Base-by-base conservation (phyloP, 2,329 filamentous ascomycete species). In the Aureobasidium sp. region DNA sequence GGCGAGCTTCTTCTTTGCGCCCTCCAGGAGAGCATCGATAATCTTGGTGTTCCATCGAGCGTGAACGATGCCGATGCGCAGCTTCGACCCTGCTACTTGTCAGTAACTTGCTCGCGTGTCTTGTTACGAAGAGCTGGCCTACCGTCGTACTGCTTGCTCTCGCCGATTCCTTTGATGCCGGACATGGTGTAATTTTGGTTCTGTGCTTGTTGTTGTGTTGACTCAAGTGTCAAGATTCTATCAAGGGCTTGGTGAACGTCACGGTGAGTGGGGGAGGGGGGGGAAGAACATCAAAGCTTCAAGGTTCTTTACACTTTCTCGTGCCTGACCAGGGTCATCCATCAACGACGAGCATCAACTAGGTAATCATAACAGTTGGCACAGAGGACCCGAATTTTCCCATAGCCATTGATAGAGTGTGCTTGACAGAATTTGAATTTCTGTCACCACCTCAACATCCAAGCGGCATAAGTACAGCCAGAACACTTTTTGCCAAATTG, bases 1-100 rank as follows among this genome's bases (percentile, higher is more conserved):
- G 37, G 87, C 78, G 61, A 99, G 85, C 72, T 87, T 87, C 69
- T 87, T 87, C 76, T 88, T 90, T 49, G 90, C 85, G 66, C 94
- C 94, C 58, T 83, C 80, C 64, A 99, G 82, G 62, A 99, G 85
- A 59, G 91, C 86, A 63, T 89, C 86, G 75, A 97, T 96, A 73
- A 99, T 90, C 67, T 82, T 83, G 67, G 82, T 82, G 79, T 99
- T 99, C 94, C 94, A 99, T 70, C 94, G 87, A 63, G 93, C 93
- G 78, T 97, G 94, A 63, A 99, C 84, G 72, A 99, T 97, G 72
- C 89, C 93, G 73, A 99, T 87, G 72, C 94, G 90, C 66, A 99
- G 84, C 70, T 79, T 81, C 11, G 76, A 77, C 79, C 24, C 78
- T 80, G 40, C 19, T 9, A 24, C 24, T 60, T 44, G 59, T 69